Percentiles rank a stretch among this genome's conserved stretches.
phyloP scores from a whole-genome alignment of 305 asterid genomes.

The Euphrasia arctica region DNA sequence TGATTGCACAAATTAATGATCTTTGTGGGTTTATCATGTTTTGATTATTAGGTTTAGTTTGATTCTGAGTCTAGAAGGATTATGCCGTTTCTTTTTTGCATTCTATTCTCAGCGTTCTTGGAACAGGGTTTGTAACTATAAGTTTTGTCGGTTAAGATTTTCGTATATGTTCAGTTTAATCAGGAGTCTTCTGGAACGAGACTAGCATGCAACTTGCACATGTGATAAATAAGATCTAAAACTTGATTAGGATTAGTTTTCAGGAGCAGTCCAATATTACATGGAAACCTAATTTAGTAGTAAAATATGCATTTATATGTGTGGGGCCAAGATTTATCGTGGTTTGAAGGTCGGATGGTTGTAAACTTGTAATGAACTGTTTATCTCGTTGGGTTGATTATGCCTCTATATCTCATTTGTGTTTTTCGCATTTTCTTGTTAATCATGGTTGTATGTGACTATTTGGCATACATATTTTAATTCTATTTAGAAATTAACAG shows the following conservation, averaged over 20 bases:
- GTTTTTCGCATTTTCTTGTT: not conserved
- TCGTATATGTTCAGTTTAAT: slow-evolving; percentile 17
- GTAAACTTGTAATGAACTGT: not conserved
- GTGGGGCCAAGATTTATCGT: not conserved
- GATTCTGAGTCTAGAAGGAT: slow-evolving; percentile 19
- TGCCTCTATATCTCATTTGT: slow-evolving; percentile 5
- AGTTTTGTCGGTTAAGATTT: not conserved
- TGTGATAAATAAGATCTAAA: slow-evolving; percentile 9
- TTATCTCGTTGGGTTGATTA: not conserved
- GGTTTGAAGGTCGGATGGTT: slow-evolving; percentile 4
- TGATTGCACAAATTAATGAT: slow-evolving; percentile 12
- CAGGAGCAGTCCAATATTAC: slow-evolving; percentile 19
- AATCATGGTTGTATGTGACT: slow-evolving; percentile 15
- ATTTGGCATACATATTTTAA: not conserved
- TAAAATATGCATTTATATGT: not conserved
- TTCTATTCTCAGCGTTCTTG: not conserved
- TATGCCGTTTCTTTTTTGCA: slow-evolving; percentile 5
- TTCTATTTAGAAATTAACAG: not conserved
- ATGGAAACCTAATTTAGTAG: not conserved
- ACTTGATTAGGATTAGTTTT: not conserved
- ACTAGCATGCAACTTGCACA: slow-evolving; percentile 14
- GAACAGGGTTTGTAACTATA: slow-evolving; percentile 10
- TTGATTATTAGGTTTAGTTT: slow-evolving; percentile 11
- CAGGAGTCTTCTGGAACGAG: not conserved
- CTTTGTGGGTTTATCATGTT: slow-evolving; percentile 11